A percentile compares a stretch with the other conserved stretches of the same genome.
Evolutionary conservation across 148 eudicot genomes (phyloP).

Genomic region (Silene uniflora): DNA sequence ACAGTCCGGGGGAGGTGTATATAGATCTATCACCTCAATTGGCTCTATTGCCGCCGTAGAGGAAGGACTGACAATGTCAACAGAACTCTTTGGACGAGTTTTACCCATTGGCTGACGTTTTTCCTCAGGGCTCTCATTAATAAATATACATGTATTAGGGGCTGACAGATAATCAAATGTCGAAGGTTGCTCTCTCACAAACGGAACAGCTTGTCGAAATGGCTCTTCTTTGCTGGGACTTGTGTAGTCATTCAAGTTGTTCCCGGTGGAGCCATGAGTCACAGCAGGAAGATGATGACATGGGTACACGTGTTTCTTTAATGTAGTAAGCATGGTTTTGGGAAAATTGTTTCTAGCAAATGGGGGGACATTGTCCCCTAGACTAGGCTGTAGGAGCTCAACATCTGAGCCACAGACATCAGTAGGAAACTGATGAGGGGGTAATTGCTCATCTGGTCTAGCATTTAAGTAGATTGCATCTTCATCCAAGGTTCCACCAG

Average conservation of each 20-base stretch:
- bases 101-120: conserved; percentile 14
- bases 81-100: neutral
- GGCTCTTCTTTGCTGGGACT: conserved; percentile 6
- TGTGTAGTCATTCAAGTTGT: neutral
- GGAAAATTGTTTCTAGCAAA: neutral
- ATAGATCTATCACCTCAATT: conserved; percentile 65
- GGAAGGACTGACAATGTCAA: conserved; percentile 4
- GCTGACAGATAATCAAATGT: conserved; percentile 1
- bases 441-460: neutral
- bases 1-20: conserved; percentile 62
- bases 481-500: neutral
- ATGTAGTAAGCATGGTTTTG: neutral
- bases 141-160: conserved; percentile 16
- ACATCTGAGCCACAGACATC: conserved; percentile 1
- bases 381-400: neutral
- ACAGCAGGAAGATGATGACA: neutral
- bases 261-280: neutral
- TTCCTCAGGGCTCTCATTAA: conserved; percentile 21
- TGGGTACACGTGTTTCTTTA: conserved; percentile 12
- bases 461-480: conserved; percentile 12
- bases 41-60: conserved; percentile 14
- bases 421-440: conserved; percentile 17
- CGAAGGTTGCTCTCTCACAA: conserved; percentile 2
- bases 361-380: neutral
- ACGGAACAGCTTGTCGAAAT: neutral